Percentiles rank a stretch among this genome's conserved stretches.
These are phyloP conservation scores for Fusarium sp. DNA, from an alignment of 2,329 filamentous ascomycete genomes.

Conservation along the genomic window DNA sequence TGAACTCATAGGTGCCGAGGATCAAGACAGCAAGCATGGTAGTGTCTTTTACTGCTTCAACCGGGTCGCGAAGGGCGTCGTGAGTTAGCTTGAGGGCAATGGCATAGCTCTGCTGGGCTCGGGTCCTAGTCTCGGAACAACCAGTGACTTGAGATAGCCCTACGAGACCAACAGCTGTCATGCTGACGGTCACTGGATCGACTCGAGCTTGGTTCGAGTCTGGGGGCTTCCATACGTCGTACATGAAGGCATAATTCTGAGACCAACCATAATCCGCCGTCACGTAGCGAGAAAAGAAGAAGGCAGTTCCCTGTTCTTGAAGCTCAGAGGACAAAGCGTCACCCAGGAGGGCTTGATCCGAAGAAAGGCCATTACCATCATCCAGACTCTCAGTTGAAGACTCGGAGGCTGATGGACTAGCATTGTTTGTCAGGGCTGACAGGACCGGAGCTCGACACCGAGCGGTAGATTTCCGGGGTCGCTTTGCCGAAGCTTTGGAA, in stretches of 20 bases:
- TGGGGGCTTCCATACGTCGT: constrained; percentile 63
- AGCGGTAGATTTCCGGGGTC: constrained; percentile 20
- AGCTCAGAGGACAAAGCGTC: constrained; percentile 39
- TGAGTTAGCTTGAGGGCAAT: constrained; percentile 65
- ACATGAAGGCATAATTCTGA: constrained; percentile 66
- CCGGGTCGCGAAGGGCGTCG: constrained; percentile 59
- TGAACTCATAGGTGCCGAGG: constrained; percentile 66
- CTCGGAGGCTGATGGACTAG: constrained; percentile 38
- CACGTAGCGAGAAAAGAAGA: constrained; percentile 65
- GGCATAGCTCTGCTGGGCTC: constrained; percentile 63
- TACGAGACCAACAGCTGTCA: constrained; percentile 67
- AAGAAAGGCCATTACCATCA: constrained; percentile 27
- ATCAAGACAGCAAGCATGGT: constrained; percentile 67
- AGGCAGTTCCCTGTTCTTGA: constrained; percentile 60
- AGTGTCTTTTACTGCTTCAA: constrained; percentile 58
- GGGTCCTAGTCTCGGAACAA: constrained; percentile 57
- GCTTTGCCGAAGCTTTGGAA: constrained; percentile 15
- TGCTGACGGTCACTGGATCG: constrained; percentile 63
- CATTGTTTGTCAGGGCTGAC: constrained; percentile 39
- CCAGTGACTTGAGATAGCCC: constrained; percentile 61
- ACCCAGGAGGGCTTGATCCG: constrained; percentile 28
- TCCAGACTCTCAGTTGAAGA: constrained; percentile 37
- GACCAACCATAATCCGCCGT: constrained; percentile 59
- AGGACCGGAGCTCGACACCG: constrained; percentile 37
- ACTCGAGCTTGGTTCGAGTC: constrained; percentile 48